phyloP scores from a whole-genome alignment of 768 basidiomycete genomes.

The Kondoa subrosea region DNA sequence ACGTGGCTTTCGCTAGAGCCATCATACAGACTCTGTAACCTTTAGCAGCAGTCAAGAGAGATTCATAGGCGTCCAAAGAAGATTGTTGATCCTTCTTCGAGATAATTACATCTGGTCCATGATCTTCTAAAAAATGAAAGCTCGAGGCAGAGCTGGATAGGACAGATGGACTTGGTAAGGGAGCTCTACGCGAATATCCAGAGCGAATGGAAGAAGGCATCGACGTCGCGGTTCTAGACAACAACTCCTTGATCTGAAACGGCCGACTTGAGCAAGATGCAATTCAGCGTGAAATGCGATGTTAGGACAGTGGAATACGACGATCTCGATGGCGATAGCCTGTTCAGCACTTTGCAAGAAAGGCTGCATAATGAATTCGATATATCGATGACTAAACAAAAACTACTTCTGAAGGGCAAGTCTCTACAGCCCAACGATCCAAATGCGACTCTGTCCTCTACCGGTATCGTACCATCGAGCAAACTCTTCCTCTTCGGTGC shows the following conservation, averaged over 20 bases:
- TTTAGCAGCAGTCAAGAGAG: conserved; percentile 13
- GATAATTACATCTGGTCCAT: not conserved
- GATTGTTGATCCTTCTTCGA: conserved; percentile 9
- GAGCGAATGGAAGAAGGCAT: not conserved
- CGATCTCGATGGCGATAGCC: not conserved
- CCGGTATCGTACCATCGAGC: not conserved
- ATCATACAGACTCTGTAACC: conserved; percentile 15
- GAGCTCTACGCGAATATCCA: not conserved
- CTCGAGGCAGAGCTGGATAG: not conserved
- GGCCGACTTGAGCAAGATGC: not conserved
- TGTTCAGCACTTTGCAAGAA: not conserved
- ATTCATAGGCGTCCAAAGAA: conserved; percentile 14
- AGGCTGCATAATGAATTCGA: not conserved
- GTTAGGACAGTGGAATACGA: not conserved
- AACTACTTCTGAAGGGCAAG: not conserved
- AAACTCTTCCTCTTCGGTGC: not conserved
- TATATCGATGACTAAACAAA: not conserved
- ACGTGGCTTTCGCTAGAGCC: conserved; percentile 14
- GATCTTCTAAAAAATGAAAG: not conserved
- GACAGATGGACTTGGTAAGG: not conserved
- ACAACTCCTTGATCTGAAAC: not conserved
- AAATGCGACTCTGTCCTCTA: not conserved
- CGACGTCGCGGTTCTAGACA: too few relatives aligned
- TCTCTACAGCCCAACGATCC: not conserved
- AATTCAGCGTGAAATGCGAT: not conserved